These are phyloP conservation scores for Pyrenopolyporus hunteri DNA, from an alignment of 495 filamentous ascomycete species.

Conservation along the genomic window DNA sequence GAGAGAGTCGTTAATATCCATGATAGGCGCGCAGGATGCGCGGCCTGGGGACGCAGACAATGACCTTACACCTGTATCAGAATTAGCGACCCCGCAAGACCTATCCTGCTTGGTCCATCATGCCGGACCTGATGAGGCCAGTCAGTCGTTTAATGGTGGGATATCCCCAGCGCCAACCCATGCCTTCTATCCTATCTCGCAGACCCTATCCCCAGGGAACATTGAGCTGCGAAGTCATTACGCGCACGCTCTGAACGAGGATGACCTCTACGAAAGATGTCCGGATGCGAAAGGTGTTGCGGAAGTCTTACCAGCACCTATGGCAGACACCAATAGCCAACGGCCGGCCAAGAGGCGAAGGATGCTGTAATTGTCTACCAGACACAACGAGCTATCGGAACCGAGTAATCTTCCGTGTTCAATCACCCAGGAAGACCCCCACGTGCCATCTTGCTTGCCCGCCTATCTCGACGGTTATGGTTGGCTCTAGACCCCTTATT, in stretches of 20 bases:
- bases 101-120: conserved; percentile 34
- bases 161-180: conserved; percentile 36
- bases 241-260: conserved; percentile 33
- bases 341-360: conserved; percentile 33
- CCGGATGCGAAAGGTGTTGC: conserved; percentile 13
- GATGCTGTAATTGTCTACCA: conserved; percentile 6
- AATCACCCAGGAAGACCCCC: conserved; percentile 61
- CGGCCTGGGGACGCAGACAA: conserved; percentile 38
- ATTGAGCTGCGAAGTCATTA: conserved; percentile 38
- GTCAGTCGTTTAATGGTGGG: conserved; percentile 28
- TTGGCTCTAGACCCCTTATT: conserved; percentile 68
- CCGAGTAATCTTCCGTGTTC: neutral
- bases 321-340: conserved; percentile 8
- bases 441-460: conserved; percentile 78
- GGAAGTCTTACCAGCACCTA: conserved; percentile 20
- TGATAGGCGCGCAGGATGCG: conserved; percentile 36
- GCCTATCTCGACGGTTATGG: conserved; percentile 71
- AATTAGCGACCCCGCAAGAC: conserved; percentile 41
- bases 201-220: conserved; percentile 26
- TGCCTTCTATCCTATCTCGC: conserved; percentile 24
- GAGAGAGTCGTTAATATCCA: conserved; percentile 39
- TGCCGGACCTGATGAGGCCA: conserved; percentile 29
- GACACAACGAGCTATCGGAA: neutral
- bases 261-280: conserved; percentile 40
- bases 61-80: conserved; percentile 41